phyloP scores from a whole-genome alignment of 345 rosid genomes.

The Eucalyptus fibrosa region DNA sequence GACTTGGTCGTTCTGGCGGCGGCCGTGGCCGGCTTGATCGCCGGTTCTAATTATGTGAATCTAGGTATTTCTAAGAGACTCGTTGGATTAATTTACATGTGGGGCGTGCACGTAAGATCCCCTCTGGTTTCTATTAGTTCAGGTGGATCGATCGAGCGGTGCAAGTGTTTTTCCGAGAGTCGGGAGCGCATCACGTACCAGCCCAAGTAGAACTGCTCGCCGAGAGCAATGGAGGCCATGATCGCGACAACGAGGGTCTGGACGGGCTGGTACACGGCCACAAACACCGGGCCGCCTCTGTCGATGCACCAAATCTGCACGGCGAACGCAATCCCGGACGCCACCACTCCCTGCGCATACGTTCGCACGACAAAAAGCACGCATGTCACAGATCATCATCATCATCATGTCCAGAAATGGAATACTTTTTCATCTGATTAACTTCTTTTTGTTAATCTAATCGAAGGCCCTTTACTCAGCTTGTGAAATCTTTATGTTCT shows the following conservation, averaged over 20 bases:
- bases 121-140: background rate
- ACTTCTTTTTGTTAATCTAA: background rate
- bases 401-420: background rate
- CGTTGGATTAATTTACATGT: background rate
- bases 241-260: conserved; percentile 97
- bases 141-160: background rate
- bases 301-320: conserved; percentile 99
- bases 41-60: background rate
- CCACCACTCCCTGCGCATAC: conserved; percentile 76
- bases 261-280: conserved; percentile 93
- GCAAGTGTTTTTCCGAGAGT: background rate
- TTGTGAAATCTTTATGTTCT: background rate
- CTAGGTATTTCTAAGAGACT: background rate
- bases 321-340: conserved; percentile 92
- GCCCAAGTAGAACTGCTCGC: conserved; percentile 89
- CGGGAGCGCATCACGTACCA: conserved; percentile 40
- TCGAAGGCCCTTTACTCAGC: background rate
- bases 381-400: background rate
- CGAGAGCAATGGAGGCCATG: conserved; percentile 85
- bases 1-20: background rate
- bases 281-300: conserved; percentile 99
- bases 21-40: background rate
- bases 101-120: background rate
- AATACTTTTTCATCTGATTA: background rate
- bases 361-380: background rate